Evolutionary conservation across 176 grass and related monocot species (phyloP).

Genomic region (Triticum turgidum): DNA sequence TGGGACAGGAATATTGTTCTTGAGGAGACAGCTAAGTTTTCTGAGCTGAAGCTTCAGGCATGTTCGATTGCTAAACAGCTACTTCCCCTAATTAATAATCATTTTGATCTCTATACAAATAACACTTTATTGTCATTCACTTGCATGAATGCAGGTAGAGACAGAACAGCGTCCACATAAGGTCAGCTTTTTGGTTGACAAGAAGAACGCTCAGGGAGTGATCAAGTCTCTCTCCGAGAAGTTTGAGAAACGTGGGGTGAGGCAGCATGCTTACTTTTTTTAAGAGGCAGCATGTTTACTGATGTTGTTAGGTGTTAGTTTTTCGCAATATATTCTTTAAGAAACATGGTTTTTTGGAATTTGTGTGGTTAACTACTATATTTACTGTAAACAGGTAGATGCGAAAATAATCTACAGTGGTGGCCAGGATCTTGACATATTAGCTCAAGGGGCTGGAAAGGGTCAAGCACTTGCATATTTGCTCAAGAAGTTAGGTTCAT

Average conservation of each 20-base stretch:
- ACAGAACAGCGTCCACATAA: slow-evolving; percentile 69
- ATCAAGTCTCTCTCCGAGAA: slow-evolving; percentile 47
- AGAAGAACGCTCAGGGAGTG: slow-evolving; percentile 50
- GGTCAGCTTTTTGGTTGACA: slow-evolving; percentile 66
- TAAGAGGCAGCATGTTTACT: neutral
- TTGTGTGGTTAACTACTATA: neutral
- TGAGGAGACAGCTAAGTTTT: slow-evolving; percentile 59
- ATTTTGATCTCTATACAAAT: neutral
- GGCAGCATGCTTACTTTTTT: neutral
- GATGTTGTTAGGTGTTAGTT: neutral
- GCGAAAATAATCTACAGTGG: slow-evolving; percentile 81
- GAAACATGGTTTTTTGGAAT: neutral
- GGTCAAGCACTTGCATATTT: slow-evolving; percentile 82
- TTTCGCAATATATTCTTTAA: neutral
- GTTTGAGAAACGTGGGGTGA: slow-evolving; percentile 57
- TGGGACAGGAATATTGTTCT: slow-evolving; percentile 66
- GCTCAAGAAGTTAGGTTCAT: slow-evolving; percentile 63
- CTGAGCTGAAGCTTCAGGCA: slow-evolving; percentile 58
- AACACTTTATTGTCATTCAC: neutral
- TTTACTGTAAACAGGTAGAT: slow-evolving; percentile 52
- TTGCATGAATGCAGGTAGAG: slow-evolving; percentile 42
- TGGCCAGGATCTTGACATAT: slow-evolving; percentile 62
- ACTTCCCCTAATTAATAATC: neutral
- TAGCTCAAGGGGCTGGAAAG: slow-evolving; percentile 75
- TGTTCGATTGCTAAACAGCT: neutral